phyloP scores from a whole-genome alignment of 257 asterid species.

The Rauvolfia tetraphylla region DNA sequence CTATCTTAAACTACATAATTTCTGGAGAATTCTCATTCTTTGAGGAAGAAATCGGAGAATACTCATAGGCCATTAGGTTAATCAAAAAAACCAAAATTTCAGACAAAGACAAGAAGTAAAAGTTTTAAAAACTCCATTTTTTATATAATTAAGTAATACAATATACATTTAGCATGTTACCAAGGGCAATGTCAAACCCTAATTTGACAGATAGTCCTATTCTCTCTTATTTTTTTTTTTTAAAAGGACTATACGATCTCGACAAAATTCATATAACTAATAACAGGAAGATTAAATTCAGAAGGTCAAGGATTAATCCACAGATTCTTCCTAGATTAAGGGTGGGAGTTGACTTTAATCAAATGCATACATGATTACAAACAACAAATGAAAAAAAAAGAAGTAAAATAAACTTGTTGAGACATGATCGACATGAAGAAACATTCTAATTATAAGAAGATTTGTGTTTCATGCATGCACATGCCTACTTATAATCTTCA shows the following conservation, averaged over 20 bases:
- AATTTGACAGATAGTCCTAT: not conserved
- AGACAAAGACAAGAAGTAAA: not conserved
- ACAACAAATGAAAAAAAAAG: not conserved
- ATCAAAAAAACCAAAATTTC: not conserved
- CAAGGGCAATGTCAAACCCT: slow-evolving; percentile 11
- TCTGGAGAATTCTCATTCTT: not conserved
- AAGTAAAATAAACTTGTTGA: not conserved
- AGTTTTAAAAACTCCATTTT: too few relatives aligned
- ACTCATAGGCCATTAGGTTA: not conserved
- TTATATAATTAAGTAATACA: not conserved
- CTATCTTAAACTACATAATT: not conserved
- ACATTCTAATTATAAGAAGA: not conserved
- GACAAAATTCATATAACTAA: not conserved
- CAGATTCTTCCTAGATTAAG: slow-evolving; percentile 11
- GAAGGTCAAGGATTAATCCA: slow-evolving; percentile 3
- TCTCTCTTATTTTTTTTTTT: not conserved
- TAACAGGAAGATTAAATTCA: not conserved
- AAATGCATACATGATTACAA: not conserved
- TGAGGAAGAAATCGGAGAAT: not conserved
- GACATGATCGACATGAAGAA: not conserved
- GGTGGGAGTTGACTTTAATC: not conserved
- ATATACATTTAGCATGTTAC: not conserved
- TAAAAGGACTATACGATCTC: not conserved
- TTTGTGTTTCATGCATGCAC: not conserved
- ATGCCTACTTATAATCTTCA: slow-evolving; percentile 17